Percentiles rank a stretch among this genome's conserved stretches.
Evolutionary conservation across 2,329 filamentous ascomycete genomes (phyloP).

Genomic region (Purpureocillium lavendulum): DNA sequence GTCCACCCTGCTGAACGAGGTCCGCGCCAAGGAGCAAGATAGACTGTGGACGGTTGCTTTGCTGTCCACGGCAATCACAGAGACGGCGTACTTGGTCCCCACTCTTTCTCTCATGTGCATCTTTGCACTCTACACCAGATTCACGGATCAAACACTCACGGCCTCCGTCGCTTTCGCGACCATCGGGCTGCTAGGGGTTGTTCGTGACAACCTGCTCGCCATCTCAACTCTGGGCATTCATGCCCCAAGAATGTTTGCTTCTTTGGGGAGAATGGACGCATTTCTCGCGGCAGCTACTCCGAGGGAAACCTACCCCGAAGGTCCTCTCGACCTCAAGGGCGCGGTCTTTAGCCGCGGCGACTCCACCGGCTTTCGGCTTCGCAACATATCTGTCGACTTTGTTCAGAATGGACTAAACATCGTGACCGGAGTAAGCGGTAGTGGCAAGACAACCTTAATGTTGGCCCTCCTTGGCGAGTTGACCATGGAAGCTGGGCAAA

Average conservation of each 20-base stretch:
- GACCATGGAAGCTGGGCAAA: constrained; percentile 26
- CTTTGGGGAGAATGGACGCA: background rate
- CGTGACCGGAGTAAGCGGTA: constrained; percentile 36
- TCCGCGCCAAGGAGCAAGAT: constrained; percentile 34
- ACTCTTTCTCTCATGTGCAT: constrained; percentile 35
- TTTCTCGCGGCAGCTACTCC: constrained; percentile 1
- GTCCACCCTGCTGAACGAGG: constrained; percentile 29
- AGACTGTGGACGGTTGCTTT: constrained; percentile 39
- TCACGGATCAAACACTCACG: constrained; percentile 32
- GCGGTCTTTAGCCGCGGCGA: constrained; percentile 28
- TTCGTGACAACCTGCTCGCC: constrained; percentile 30
- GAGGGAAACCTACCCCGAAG: background rate
- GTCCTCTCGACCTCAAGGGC: background rate
- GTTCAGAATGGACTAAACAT: constrained; percentile 37
- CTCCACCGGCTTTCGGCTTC: constrained; percentile 31
- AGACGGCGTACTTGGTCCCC: constrained; percentile 34
- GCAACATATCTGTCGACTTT: constrained; percentile 34
- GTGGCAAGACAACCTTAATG: constrained; percentile 40
- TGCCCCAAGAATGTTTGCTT: background rate
- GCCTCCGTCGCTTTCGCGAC: constrained; percentile 42
- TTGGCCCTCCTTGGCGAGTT: constrained; percentile 38
- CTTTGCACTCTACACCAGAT: constrained; percentile 33
- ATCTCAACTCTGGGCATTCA: background rate
- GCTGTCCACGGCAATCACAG: constrained; percentile 25
- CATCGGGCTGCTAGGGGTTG: constrained; percentile 32